These are phyloP conservation scores for Pythium phragmiticola DNA, from an alignment of 352 stramenopile genomes.

Conservation along the genomic window DNA sequence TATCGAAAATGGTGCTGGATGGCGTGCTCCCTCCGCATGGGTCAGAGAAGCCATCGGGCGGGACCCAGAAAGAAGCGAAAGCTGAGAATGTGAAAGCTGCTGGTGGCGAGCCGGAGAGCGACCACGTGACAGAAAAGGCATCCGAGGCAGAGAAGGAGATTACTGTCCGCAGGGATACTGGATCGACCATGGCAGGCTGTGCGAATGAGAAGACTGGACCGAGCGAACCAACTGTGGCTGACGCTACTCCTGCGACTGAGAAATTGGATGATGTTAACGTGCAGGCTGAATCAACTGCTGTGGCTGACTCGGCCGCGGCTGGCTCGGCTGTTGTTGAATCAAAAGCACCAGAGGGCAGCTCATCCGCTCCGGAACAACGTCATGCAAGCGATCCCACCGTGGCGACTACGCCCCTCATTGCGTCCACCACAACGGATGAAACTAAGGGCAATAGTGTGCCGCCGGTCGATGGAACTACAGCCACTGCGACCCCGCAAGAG, in stretches of 20 bases:
- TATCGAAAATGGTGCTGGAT: conserved; percentile 17
- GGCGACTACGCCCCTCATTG: too few relatives aligned
- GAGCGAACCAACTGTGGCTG: neutral
- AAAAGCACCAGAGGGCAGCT: neutral
- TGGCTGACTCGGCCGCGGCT: neutral
- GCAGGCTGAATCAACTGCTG: neutral
- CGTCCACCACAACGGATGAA: neutral
- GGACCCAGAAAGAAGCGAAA: neutral
- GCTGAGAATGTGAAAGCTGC: neutral
- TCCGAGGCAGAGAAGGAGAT: neutral
- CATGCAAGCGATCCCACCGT: neutral
- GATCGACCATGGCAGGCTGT: too few relatives aligned
- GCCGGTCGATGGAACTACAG: too few relatives aligned
- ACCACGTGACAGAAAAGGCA: neutral
- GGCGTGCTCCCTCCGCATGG: conserved; percentile 13
- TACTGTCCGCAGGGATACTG: neutral
- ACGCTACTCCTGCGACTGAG: conserved; percentile 1
- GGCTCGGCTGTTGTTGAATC: neutral
- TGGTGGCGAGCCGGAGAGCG: too few relatives aligned
- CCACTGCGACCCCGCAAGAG: neutral
- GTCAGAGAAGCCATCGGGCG: neutral
- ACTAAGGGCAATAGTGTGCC: neutral
- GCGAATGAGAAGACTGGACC: neutral
- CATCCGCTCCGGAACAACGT: neutral
- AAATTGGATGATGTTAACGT: too few relatives aligned